A percentile compares a stretch with the other conserved stretches of the same genome.
These are phyloP conservation scores for Ligustrum vulgare DNA, from an alignment of 257 asterid species.

Conservation along the genomic window DNA sequence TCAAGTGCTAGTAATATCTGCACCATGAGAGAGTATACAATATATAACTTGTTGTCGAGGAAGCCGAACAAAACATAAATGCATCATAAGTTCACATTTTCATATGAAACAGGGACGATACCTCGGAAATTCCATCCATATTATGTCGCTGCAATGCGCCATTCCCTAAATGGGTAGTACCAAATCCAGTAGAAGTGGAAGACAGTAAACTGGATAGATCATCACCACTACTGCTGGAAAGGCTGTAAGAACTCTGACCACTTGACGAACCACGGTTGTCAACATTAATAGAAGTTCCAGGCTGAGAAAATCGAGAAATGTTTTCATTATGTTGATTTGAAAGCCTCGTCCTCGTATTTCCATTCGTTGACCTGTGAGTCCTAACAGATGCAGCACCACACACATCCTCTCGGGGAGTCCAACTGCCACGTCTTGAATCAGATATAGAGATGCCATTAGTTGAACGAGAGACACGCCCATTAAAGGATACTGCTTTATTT, in stretches of 20 bases:
- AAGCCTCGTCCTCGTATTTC: slow-evolving; percentile 36
- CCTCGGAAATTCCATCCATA: slow-evolving; percentile 73
- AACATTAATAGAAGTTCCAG: slow-evolving; percentile 29
- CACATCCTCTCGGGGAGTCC: slow-evolving; percentile 34
- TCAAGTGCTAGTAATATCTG: slow-evolving; percentile 76
- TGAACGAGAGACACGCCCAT: slow-evolving; percentile 29
- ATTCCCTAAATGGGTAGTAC: slow-evolving; percentile 35
- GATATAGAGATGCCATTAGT: slow-evolving; percentile 46
- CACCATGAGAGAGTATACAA: slow-evolving; percentile 10
- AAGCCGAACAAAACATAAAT: neutral
- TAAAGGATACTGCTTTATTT: slow-evolving; percentile 16
- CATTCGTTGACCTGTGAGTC: slow-evolving; percentile 42
- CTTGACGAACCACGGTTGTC: slow-evolving; percentile 38
- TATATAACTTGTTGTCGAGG: slow-evolving; percentile 5
- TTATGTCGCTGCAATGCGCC: slow-evolving; percentile 45
- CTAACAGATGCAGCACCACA: slow-evolving; percentile 36
- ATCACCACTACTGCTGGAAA: slow-evolving; percentile 41
- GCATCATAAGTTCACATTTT: neutral
- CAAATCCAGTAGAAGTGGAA: slow-evolving; percentile 23
- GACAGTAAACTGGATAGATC: slow-evolving; percentile 27
- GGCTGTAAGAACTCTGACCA: slow-evolving; percentile 44
- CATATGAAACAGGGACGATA: slow-evolving; percentile 25
- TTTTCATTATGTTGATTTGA: slow-evolving; percentile 35
- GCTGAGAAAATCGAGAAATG: slow-evolving; percentile 29
- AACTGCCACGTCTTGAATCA: slow-evolving; percentile 35